A percentile compares a stretch with the other conserved stretches of the same genome.
These are phyloP conservation scores for Phaeophleospora eucalypticola DNA, from an alignment of 2,329 filamentous ascomycete genomes.

Conservation along the genomic window DNA sequence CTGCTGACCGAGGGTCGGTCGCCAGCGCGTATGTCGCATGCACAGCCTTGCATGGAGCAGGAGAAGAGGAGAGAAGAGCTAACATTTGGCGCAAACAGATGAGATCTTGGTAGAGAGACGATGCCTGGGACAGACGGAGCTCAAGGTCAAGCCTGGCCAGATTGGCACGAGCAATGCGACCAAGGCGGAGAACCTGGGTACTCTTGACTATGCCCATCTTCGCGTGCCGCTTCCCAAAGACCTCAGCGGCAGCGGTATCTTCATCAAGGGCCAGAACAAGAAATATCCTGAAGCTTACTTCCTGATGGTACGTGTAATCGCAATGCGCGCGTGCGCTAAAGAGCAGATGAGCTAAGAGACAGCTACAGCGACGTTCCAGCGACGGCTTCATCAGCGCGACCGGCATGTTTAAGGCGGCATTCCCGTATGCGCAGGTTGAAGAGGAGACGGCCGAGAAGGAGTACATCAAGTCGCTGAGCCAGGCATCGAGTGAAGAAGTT, in stretches of 20 bases:
- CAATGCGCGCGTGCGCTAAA: neutral
- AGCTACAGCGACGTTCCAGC: conserved; percentile 65
- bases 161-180: conserved; percentile 66
- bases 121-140: conserved; percentile 86
- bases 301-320: conserved; percentile 59
- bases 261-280: conserved; percentile 63
- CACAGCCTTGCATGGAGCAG: conserved; percentile 2
- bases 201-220: conserved; percentile 94
- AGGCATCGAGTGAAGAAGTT: conserved; percentile 84
- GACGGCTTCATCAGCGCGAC: conserved; percentile 83
- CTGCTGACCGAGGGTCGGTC: conserved; percentile 60
- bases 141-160: conserved; percentile 75
- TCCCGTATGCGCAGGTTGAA: conserved; percentile 62
- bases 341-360: neutral
- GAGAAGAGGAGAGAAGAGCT: conserved; percentile 8
- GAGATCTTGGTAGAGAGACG: conserved; percentile 70
- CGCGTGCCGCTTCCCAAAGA: conserved; percentile 89
- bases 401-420: conserved; percentile 89
- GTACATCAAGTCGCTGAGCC: conserved; percentile 77
- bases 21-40: conserved; percentile 56
- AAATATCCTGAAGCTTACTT: conserved; percentile 84
- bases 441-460: conserved; percentile 74
- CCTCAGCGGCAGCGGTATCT: conserved; percentile 82
- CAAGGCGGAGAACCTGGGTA: conserved; percentile 68
- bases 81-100: conserved; percentile 32